Base-by-base conservation (phyloP, 805 yeast genomes). In the Clavispora phyllophila region DNA sequence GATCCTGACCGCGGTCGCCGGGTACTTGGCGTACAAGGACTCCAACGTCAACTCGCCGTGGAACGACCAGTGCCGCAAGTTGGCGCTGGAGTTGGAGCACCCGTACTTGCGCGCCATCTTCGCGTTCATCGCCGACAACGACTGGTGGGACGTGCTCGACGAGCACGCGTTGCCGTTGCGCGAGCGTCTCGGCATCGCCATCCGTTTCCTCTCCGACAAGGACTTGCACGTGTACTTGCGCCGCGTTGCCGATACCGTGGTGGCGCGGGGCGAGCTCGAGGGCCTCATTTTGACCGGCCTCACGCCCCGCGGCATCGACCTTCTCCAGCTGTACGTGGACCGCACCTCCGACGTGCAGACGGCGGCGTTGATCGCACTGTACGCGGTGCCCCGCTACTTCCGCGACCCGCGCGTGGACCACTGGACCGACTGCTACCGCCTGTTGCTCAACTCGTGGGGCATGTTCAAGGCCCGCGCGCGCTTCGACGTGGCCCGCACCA, bases 101-200 rank as follows among this genome's bases (percentile, higher is more conserved):
- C 96, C 98, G 0, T 91, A 91, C 58, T 65, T 91, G 46, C 68
- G 97, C 35, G 96, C 95, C 0, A 86, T 91, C 1, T 91, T 91
- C 70, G 96, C 96, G 0, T 91, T 82, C 53, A 84, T 91, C 41
- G 89, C 96, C 0, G 96, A 91, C 57, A 85, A 87, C 36, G 93
- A 90, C 50, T 91, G 98, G 97, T 84, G 91, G 82, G 97, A 88
- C 56, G 96, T 91, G 1, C 69, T 91, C 40, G 96, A 88, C 57
- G 97, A 91, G 56, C 80, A 84, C 15, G 84, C 96, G 1, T 71
- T 91, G 33, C 96, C 99, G 0, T 67, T 91, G 32, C 72, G 91
- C 41, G 99, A 91, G 57, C 70, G 96, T 50, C 64, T 91, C 10
- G 97, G 97, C 1, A 91, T 91, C 22, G 97, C 98, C 0, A 68